Conservation (phyloP, 2,329 filamentous ascomycete species). For the Neopestalotiopsis sp. region DNA sequence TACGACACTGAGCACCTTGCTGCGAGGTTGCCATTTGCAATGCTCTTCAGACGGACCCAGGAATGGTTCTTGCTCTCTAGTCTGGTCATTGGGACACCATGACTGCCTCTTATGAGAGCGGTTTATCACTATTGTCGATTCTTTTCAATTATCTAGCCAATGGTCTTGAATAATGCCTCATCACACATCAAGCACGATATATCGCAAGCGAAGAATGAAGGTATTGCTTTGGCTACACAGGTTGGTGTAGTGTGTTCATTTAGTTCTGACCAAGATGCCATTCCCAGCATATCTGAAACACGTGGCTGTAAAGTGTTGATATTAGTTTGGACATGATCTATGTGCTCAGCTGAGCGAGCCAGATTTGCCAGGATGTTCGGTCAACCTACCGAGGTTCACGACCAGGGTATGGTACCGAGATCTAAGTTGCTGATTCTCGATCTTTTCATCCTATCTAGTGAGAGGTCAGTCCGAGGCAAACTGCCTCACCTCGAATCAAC, state of each 20-base stretch:
- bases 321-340: not conserved
- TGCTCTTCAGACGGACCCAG: not conserved
- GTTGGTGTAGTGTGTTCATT: too few species aligned
- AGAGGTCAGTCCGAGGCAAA: not conserved
- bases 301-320: not conserved
- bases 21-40: not conserved
- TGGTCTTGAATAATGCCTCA: too few species aligned
- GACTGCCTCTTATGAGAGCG: not conserved
- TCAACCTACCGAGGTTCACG: slow-evolving; percentile 1
- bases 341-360: not conserved
- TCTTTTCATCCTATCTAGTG: not conserved
- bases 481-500: too few species aligned
- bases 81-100: not conserved
- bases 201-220: too few species aligned
- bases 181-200: too few species aligned
- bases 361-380: slow-evolving; percentile 2
- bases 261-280: too few species aligned
- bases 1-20: not conserved
- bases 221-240: too few species aligned
- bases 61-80: not conserved
- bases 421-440: not conserved
- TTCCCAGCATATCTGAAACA: too few species aligned
- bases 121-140: too few species aligned
- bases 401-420: not conserved
- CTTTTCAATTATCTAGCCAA: too few species aligned